Evolutionary conservation across 2,329 filamentous ascomycete genomes (phyloP), one percentile per base, ranked within the genome.

Genomic region (Ophiostoma novo-ulmi): DNA sequence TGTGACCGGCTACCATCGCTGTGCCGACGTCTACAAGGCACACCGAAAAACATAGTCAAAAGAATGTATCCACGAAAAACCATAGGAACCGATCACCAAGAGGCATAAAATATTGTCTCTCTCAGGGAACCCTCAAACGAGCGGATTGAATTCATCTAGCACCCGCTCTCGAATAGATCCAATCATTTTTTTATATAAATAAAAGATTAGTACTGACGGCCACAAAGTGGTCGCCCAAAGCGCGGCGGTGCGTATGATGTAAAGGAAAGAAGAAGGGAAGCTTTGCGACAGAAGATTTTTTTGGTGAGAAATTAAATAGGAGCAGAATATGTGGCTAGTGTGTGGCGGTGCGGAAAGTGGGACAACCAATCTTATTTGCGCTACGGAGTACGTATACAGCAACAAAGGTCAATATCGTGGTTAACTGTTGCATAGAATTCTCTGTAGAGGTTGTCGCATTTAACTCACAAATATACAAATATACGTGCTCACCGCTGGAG

Each of bases 91-190:
- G 67, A 73, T 76, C 75, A 72, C 70, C 11, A 71, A 68, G 14
- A 55, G 35, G 22, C 38, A 11, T 31, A 31, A 31, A 31, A 64
- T 38, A 17, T 38, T 39, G 63, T 8, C 63, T 48, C 65, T 35
- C 74, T 76, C 74, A 71, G 72, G 58, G 71, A 71, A 73, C 75
- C 75, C 73, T 76, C 75, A 76, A 76, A 76, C 75, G 75, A 73
- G 74, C 74, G 74, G 74, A 39, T 71, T 35, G 36, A 36, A 41
- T 74, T 73, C 48, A 72, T 76, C 75, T 76, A 55, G 75, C 75
- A 75, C 74, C 74, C 71, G 70, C 70, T 36, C 70, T 65, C 71
- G 20, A 41, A 65, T 20, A 31, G 61, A 69, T 17, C 39, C 35
- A 14, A 31, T 31, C 35, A 13, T 17, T 52, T 13, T 35, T 38